Base-by-base conservation (phyloP, 1,284 basidiomycete species). In the Mycena citricolor region DNA sequence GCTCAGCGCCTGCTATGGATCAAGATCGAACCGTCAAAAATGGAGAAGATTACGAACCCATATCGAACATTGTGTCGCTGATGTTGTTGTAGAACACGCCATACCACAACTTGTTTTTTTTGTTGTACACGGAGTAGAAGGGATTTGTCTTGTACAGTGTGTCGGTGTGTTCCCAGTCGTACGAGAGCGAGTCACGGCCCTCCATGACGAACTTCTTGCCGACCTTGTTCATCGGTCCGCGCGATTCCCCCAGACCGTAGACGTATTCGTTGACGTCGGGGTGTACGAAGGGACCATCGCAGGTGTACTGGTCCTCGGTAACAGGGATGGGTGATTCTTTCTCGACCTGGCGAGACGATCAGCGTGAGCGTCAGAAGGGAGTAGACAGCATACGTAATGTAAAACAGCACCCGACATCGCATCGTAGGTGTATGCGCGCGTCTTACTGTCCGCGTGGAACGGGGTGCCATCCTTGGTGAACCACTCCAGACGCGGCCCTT, bases 31-130 rank as follows among this genome's bases (percentile, higher is more conserved):
- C 10, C 26, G 33, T 11, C 22, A 21, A 11, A 22, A 13, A 16
- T 8, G 16, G 8, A 17, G 10, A 17, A 33, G 8, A 36, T 10
- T 10, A 36, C 34, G 8, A 25, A 47, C 49, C 49, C 34, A 47
- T 38, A 16, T 52, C 51, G 24, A 52, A 40, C 5, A 20, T 32
- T 10, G 51, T 49, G 33, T 49, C 47, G 32, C 47, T 52, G 35
- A 52, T 34, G 22, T 49, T 52, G 40, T 52, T 52, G 25, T 52
- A 52, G 33, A 49, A 52, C 12, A 52, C 49, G 3, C 51, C 51
- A 14, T 52, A 35, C 51, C 51, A 52, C 4, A 52, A 16, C 11
- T 43, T 52, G 28, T 46, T 49, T 34, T 52, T 43, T 21, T 52
- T 52, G 44, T 52, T 52, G 33, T 52, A 52, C 5, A 49, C 47